Evolutionary conservation across 805 yeast genomes (phyloP).

Genomic region (Metschnikowia bowlesiae): DNA sequence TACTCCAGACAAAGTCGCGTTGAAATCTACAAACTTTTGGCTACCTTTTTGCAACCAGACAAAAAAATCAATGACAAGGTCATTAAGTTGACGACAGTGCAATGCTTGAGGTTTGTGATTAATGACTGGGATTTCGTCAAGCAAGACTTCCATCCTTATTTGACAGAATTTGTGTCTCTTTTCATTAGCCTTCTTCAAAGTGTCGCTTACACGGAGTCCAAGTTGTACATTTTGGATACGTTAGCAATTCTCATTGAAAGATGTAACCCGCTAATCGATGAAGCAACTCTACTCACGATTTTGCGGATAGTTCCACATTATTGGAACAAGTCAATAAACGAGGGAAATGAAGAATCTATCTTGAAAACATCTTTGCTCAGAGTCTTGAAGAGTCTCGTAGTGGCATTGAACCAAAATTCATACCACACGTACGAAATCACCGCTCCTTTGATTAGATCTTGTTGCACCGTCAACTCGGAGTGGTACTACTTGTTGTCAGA

Average conservation of each 20-base stretch:
- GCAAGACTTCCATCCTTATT: slow-evolving; percentile 59
- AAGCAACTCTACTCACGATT: slow-evolving; percentile 47
- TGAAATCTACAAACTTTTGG: slow-evolving; percentile 54
- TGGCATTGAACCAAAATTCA: slow-evolving; percentile 54
- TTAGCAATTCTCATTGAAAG: slow-evolving; percentile 59
- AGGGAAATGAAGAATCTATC: slow-evolving; percentile 32
- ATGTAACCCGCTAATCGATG: slow-evolving; percentile 59
- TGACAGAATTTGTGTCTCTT: slow-evolving; percentile 47
- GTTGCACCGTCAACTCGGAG: slow-evolving; percentile 46
- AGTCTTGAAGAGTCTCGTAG: slow-evolving; percentile 51
- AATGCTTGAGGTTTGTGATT: slow-evolving; percentile 61
- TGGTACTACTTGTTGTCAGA: slow-evolving; percentile 60
- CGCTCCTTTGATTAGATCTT: slow-evolving; percentile 61
- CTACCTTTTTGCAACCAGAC: slow-evolving; percentile 44
- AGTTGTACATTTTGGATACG: slow-evolving; percentile 66
- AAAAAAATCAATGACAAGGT: slow-evolving; percentile 61
- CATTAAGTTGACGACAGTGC: slow-evolving; percentile 71
- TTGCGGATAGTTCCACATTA: slow-evolving; percentile 58
- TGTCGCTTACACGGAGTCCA: slow-evolving; percentile 65
- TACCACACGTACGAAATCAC: slow-evolving; percentile 48
- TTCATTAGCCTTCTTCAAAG: slow-evolving; percentile 47
- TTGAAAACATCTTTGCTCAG: slow-evolving; percentile 42
- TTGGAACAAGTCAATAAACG: slow-evolving; percentile 63
- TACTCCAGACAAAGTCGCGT: slow-evolving; percentile 56
- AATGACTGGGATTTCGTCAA: slow-evolving; percentile 87